Evolutionary conservation across 2,329 filamentous ascomycete species (phyloP).

Genomic region (Pleomassaria siparia): DNA sequence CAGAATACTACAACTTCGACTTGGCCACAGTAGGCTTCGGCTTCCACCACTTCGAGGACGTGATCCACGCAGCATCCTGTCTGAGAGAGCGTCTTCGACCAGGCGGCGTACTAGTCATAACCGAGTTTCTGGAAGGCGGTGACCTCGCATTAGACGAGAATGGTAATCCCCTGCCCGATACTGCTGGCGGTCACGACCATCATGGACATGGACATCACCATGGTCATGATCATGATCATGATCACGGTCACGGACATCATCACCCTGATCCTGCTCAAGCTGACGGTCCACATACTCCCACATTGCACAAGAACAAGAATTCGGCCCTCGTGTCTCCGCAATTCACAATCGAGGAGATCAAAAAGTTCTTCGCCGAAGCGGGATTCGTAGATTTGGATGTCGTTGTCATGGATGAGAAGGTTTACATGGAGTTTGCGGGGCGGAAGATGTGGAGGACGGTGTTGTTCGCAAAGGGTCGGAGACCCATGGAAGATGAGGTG

Average conservation of each 20-base stretch:
- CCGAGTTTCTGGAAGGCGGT: conserved; percentile 66
- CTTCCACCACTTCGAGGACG: conserved; percentile 59
- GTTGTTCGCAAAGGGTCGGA: conserved; percentile 56
- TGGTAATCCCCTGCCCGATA: conserved; percentile 23
- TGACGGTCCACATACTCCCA: conserved; percentile 9
- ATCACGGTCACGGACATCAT: conserved; percentile 15
- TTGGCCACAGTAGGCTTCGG: conserved; percentile 46
- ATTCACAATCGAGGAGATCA: conserved; percentile 63
- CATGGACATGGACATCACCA: conserved; percentile 22
- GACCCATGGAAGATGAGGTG: conserved; percentile 29
- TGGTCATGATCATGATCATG: conserved; percentile 9
- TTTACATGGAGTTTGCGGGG: conserved; percentile 48
- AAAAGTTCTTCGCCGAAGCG: conserved; percentile 63
- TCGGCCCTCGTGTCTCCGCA: conserved; percentile 66
- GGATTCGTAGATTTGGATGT: conserved; percentile 62
- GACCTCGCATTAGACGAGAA: conserved; percentile 32
- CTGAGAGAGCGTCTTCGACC: conserved; percentile 64
- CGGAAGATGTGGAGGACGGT: conserved; percentile 48
- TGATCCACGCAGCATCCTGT: conserved; percentile 59
- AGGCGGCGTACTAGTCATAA: conserved; percentile 67
- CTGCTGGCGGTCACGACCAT: conserved; percentile 26
- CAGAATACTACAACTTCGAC: conserved; percentile 45
- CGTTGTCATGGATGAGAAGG: conserved; percentile 54
- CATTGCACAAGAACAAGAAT: conserved; percentile 25
- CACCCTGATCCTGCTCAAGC: conserved; percentile 12